phyloP scores from a whole-genome alignment of 805 yeast genomes.

The Yamadazyma philogaea region DNA sequence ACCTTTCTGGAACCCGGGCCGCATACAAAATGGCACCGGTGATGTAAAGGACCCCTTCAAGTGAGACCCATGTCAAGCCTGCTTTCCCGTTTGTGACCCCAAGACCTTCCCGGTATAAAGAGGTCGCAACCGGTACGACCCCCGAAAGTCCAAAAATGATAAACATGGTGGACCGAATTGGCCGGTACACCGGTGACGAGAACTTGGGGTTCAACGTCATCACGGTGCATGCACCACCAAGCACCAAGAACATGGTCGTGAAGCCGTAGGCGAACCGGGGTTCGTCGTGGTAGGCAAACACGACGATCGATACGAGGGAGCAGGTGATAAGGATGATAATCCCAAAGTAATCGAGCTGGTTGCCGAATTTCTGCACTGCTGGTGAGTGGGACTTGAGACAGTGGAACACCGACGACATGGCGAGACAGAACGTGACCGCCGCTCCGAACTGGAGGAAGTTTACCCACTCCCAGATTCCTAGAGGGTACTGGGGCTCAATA shows the following conservation, averaged over 20 bases:
- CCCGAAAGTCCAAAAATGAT: slow-evolving; percentile 79
- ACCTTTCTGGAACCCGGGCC: slow-evolving; percentile 70
- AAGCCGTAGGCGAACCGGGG: slow-evolving; percentile 36
- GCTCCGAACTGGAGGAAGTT: slow-evolving; percentile 52
- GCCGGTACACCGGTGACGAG: slow-evolving; percentile 68
- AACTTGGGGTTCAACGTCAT: slow-evolving; percentile 66
- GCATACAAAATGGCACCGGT: slow-evolving; percentile 81
- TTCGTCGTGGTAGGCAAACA: slow-evolving; percentile 46
- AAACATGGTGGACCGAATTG: slow-evolving; percentile 74
- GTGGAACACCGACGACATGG: slow-evolving; percentile 66
- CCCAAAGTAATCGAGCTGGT: slow-evolving; percentile 73
- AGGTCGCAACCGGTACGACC: slow-evolving; percentile 61
- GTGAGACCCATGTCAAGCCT: slow-evolving; percentile 57
- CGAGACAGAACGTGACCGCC: slow-evolving; percentile 59
- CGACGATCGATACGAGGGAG: slow-evolving; percentile 47
- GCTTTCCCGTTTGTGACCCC: slow-evolving; percentile 48
- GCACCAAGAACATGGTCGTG: slow-evolving; percentile 41
- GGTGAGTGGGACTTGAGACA: slow-evolving; percentile 65
- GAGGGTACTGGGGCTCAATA: neutral
- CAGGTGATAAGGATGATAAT: slow-evolving; percentile 66
- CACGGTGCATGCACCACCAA: slow-evolving; percentile 62
- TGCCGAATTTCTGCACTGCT: slow-evolving; percentile 52
- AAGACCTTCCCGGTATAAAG: slow-evolving; percentile 48
- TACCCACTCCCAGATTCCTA: slow-evolving; percentile 38
- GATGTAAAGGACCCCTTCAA: slow-evolving; percentile 75